Base-by-base conservation (phyloP, 805 yeast genomes). In the Candida stauntonica region DNA sequence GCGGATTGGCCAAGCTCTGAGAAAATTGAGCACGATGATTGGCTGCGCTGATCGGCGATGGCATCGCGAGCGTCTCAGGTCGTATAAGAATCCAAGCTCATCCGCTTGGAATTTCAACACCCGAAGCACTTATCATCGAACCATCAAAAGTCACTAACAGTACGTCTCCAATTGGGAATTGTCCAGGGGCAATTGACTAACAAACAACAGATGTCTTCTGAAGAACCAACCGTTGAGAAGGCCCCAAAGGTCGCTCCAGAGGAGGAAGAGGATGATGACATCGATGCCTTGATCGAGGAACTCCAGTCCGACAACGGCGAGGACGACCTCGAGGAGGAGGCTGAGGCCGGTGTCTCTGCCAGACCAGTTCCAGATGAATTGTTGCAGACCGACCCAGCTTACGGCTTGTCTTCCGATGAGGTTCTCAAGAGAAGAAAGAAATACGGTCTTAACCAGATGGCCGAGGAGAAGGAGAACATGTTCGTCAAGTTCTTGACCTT, bases 361-460 rank as follows among this genome's bases (percentile, higher is more conserved):
- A 78, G 81, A 66, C 83, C 84, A 45, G 87, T 86, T 38, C 94
- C 95, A 39, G 95, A 87, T 57, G 93, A 83, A 60, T 67, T 84
- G 51, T 73, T 86, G 57, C 81, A 83, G 66, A 86, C 96, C 46
- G 86, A 82, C 70, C 88, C 89, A 38, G 61, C 77, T 36, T 61
- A 62, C 54, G 96, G 96, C 77, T 75, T 86, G 59, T 63, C 81
- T 46, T 67, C 77, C 45, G 94, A 82, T 32, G 95, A 86, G 65
- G 94, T 85, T 44, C 40, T 64, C 60, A 79, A 72, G 65, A 81
- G 96, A 75, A 77, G 94, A 72, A 86, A 85, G 85, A 85, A 81
- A 77, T 86, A 67, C 61, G 96, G 96, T 75, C 69, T 77, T 50
- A 86, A 86, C 68, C 89, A 84, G 70, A 84, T 86, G 94, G 79